Percentiles rank a stretch among this genome's conserved stretches.
Evolutionary conservation across 176 grass and related monocot genomes (phyloP).

Genomic region (Aegilops sharonensis): DNA sequence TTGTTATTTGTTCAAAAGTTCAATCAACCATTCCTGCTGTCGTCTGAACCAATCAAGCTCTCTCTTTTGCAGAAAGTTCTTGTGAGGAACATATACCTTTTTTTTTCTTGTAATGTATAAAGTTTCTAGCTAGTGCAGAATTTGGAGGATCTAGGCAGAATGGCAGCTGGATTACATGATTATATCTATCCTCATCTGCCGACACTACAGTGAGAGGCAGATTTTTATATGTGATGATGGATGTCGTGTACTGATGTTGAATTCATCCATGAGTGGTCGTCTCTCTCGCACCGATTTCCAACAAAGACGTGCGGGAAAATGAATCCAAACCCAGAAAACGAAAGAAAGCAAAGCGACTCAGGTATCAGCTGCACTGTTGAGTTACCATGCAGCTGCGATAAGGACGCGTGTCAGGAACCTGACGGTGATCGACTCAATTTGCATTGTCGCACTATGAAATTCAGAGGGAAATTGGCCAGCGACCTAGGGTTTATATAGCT

Average conservation of each 20-base stretch:
- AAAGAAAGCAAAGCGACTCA: neutral
- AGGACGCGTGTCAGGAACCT: too few relatives aligned
- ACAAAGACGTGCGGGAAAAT: neutral
- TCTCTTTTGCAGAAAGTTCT: neutral
- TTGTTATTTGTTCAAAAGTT: too few relatives aligned
- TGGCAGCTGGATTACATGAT: neutral
- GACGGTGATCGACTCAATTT: too few relatives aligned
- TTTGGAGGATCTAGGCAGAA: neutral
- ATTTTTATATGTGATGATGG: neutral
- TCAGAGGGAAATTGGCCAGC: too few relatives aligned
- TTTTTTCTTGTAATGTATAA: too few relatives aligned
- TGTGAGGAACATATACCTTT: neutral
- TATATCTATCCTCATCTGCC: neutral
- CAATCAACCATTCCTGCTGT: neutral
- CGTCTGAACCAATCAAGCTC: neutral
- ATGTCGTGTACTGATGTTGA: neutral
- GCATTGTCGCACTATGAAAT: too few relatives aligned
- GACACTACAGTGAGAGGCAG: neutral
- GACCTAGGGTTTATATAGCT: too few relatives aligned
- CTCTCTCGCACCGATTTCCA: neutral
- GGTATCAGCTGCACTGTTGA: neutral
- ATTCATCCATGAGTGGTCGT: neutral
- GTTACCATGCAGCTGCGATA: neutral
- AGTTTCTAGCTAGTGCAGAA: neutral
- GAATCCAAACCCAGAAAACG: neutral